Evolutionary conservation across 2,329 filamentous ascomycete species (phyloP), one percentile per base, ranked within the genome.

Genomic region (Trichophyton equinum): DNA sequence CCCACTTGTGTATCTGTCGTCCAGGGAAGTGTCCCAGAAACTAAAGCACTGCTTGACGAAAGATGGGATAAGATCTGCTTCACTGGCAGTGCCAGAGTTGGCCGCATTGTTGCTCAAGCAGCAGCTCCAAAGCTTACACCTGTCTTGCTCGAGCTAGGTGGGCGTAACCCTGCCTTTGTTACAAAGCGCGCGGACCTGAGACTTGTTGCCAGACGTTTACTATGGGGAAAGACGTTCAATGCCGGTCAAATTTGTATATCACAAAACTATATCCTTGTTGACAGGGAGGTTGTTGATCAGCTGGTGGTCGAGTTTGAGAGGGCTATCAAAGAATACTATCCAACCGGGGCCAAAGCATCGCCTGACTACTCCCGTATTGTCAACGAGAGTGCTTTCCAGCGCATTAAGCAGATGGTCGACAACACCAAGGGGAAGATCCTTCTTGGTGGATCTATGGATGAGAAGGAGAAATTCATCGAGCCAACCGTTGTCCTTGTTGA

Each of bases 41-140:
- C 88, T 3, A 89, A 88, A 53, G 85, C 85, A 11, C 77, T 97
- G 51, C 81, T 99, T 38, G 84, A 92, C 62, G 84, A 91, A 77
- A 92, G 92, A 74, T 99, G 91, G 87, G 91, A 95, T 77, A 97
- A 96, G 82, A 95, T 99, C 69, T 91, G 94, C 79, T 99, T 96
- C 78, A 99, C 94, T 0, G 94, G 94, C 60, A 86, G 85, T 68
- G 81, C 82, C 59, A 77, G 72, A 30, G 90, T 96, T 18, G 94
- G 89, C 69, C 90, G 86, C 70, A 91, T 97, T 69, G 85, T 97
- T 59, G 83, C 89, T 56, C 86, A 91, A 73, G 96, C 95, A 73
- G 94, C 92, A 0, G 92, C 94, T 63, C 84, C 90, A 70, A 86
- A 89, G 42, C 80, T 96, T 63, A 97, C 94, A 0, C 94, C 94